Base-by-base conservation (phyloP, 495 filamentous ascomycete genomes). In the Cetradonia linearis region DNA sequence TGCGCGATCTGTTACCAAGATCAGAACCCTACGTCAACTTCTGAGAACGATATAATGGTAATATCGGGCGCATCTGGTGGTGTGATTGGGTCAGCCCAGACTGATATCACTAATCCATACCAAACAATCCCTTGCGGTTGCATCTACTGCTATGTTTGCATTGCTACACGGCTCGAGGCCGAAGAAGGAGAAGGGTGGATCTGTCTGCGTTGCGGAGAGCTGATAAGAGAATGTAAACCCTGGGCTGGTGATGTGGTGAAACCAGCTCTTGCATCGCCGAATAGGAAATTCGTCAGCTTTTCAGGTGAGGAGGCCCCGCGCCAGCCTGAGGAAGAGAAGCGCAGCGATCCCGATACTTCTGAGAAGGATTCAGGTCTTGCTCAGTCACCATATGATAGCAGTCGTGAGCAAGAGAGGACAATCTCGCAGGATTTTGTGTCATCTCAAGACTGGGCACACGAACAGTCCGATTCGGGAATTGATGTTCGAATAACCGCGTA, bases 1-100 rank as follows among this genome's bases (percentile, higher is more conserved):
- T 98, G 93, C 70, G 94, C 91, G n/a, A 96, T 98, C 59, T 98
- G 93, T 73, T 96, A 96, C 69, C 83, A 89, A 59, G 90, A 94
- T 64, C 89, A 93, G 66, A 96, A 94, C 65, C 83, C 86, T 0
- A 70, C 74, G 13, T 73, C 82, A 1, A 76, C 79, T 0, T 80
- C 83, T 13, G 89, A 91, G 69, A 81, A 73, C 23, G 87, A 91
- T 57, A 72, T 87, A 5, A 70, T 91, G 49, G 77, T 76, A 1
- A 67, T 70, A 23, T 79, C 83, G 3, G 76, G 79, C 6, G 77
- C 80, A 5, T 81, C 79, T 46, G 84, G 81, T 46, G 91, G 90
- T 14, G 81, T 93, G 3, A 75, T 91, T 18, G 92, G 93, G 0
- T 93, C 89, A 13, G 88, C 91, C 18, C 86, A 91, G 52, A 97